Evolutionary conservation across 176 grass and related monocot species (phyloP), one percentile per base, ranked within the genome.

Genomic region (Lolium rigidum): DNA sequence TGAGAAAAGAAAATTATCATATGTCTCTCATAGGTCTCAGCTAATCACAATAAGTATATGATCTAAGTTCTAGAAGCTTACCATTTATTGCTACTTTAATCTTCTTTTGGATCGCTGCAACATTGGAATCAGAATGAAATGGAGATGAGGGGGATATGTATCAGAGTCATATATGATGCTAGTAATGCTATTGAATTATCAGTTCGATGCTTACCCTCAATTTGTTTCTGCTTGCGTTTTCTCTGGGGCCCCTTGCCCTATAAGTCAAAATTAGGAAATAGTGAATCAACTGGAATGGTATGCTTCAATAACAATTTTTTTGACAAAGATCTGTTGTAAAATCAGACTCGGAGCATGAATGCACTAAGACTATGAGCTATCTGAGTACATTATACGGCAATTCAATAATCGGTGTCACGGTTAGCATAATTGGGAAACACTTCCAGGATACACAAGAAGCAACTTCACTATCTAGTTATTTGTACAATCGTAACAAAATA

Each of bases 141-240:
- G 6, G 70, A 74, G 12, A 46, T 49, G 44, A 74, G 70, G 44
- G 10, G n/a, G 43, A 47, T 25, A 73, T 24, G 39, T 44, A 74
- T 74, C 47, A 49, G 18, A 70, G 44, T 49, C 70, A 49, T 74
- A 74, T 49, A 74, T 74, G 48, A 25, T 74, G 70, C 12, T 74
- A 74, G 70, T 49, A 44, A 64, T 11, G 1, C 24, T 47, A 25
- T 25, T 74, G 70, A 50, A 74, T n/a, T 74, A 64, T 49, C 44
- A 16, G n/a, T 73, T 73, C 11, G 21, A 74, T 49, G 22, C 13
- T 74, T 49, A 74, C 70, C 43, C 21, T 74, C 21, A 13, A 24
- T 25, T 74, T 74, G 6, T 50, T 25, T 7, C 1, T 49, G 6
- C 44, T 6, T 74, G 44, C 44, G 70, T 24, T 74, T 49, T 49